A percentile compares a stretch with the other conserved stretches of the same genome.
phyloP scores from a whole-genome alignment of 345 rosid genomes.

The Eucalyptus regnans region DNA sequence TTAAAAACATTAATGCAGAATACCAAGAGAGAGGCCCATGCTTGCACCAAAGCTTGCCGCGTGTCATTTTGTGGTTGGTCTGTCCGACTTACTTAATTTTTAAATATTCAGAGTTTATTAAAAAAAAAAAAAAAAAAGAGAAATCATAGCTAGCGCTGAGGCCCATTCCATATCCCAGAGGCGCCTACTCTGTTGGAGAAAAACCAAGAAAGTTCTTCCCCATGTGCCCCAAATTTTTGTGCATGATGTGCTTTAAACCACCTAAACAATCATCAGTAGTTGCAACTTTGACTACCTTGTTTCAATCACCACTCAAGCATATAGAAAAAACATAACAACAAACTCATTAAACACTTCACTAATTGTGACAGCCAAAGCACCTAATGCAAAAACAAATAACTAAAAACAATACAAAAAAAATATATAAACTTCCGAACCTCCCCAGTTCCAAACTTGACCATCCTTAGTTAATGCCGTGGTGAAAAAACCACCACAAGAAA shows the following conservation, averaged over 20 bases:
- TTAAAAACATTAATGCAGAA: background rate
- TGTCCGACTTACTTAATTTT: background rate
- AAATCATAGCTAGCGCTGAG: background rate
- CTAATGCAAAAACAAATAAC: background rate
- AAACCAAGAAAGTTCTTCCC: background rate
- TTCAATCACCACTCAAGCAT: background rate
- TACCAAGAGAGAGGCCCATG: background rate
- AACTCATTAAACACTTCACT: background rate
- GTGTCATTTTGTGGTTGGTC: background rate
- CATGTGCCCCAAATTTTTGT: background rate
- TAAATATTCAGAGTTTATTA: background rate
- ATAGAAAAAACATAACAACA: background rate
- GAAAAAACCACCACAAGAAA: slow-evolving; percentile 90
- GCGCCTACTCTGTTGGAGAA: background rate
- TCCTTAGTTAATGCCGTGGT: slow-evolving; percentile 62
- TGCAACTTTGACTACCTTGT: background rate
- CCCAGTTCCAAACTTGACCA: slow-evolving; percentile 94
- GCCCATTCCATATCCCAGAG: background rate
- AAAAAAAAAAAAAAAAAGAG: background rate
- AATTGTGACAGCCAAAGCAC: background rate
- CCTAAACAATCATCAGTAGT: background rate
- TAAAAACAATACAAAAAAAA: background rate
- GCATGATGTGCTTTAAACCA: background rate
- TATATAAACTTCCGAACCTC: slow-evolving; percentile 26
- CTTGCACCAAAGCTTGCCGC: background rate